Evolutionary conservation across 1,284 basidiomycete species (phyloP).

Genomic region (Cryptococcus amylolentus): DNA sequence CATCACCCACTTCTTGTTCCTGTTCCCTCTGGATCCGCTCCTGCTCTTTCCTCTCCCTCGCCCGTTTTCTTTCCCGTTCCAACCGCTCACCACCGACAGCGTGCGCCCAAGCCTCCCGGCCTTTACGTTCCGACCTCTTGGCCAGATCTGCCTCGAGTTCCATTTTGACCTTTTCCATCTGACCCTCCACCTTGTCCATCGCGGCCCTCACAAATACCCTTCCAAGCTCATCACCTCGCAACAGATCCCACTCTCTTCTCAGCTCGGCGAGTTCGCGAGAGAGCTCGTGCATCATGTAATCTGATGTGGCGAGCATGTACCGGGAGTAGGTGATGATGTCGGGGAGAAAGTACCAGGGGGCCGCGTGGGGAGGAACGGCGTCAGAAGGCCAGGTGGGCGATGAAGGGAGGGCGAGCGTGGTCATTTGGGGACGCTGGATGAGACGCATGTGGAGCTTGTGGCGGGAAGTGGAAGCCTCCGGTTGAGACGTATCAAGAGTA

Average conservation of each 20-base stretch:
- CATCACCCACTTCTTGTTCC: conserved; percentile 7
- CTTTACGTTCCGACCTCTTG: conserved; percentile 37
- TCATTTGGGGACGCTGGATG: conserved; percentile 88
- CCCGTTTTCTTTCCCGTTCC: conserved; percentile 51
- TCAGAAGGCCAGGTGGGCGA: conserved; percentile 92
- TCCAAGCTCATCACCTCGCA: conserved; percentile 69
- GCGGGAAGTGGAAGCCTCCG: conserved; percentile 11
- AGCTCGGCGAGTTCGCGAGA: conserved; percentile 71
- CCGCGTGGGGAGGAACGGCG: conserved; percentile 74
- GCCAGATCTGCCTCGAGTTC: conserved; percentile 63
- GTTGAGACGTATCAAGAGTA: background rate
- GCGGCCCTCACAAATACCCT: conserved; percentile 77
- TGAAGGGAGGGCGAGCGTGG: conserved; percentile 89
- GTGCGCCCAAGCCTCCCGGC: conserved; percentile 39
- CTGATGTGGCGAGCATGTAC: conserved; percentile 93
- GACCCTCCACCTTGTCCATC: conserved; percentile 66
- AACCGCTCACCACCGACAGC: conserved; percentile 42
- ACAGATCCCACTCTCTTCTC: conserved; percentile 53
- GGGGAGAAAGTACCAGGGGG: conserved; percentile 93
- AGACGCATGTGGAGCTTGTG: conserved; percentile 73
- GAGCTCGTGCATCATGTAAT: conserved; percentile 71
- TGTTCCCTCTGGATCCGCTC: conserved; percentile 29
- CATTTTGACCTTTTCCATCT: conserved; percentile 67
- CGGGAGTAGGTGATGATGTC: conserved; percentile 85
- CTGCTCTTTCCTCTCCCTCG: conserved; percentile 35